phyloP scores from a whole-genome alignment of 345 rosid species.

The Cardamine occulta region DNA sequence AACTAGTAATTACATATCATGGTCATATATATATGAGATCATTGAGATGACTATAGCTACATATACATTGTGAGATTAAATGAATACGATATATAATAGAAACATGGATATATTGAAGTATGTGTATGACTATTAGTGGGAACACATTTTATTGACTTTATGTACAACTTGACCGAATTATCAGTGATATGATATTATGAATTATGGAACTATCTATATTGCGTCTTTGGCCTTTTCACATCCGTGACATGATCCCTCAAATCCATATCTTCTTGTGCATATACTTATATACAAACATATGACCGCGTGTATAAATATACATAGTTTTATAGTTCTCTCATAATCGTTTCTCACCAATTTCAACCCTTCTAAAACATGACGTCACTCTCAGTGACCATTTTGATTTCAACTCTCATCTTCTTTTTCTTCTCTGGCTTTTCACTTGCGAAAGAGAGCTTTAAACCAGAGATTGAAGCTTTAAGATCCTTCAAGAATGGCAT shows the following conservation, averaged over 20 bases:
- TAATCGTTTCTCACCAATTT: constrained; percentile 25
- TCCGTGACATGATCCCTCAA: constrained; percentile 34
- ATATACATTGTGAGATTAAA: background rate
- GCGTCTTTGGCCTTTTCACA: constrained; percentile 43
- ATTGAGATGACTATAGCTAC: background rate
- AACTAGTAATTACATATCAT: background rate
- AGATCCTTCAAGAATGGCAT: constrained; percentile 61
- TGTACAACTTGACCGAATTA: constrained; percentile 38
- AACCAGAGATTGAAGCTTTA: constrained; percentile 60
- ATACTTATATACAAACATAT: background rate
- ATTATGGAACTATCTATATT: background rate
- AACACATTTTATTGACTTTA: constrained; percentile 27
- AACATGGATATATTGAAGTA: background rate
- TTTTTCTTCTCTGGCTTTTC: constrained; percentile 33
- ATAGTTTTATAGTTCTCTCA: background rate
- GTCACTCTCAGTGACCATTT: constrained; percentile 34
- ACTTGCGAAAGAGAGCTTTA: constrained; percentile 43
- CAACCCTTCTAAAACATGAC: constrained; percentile 24
- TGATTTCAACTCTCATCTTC: constrained; percentile 31
- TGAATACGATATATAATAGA: constrained; percentile 22
- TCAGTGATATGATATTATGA: background rate
- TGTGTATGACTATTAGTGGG: constrained; percentile 9
- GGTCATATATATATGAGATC: background rate
- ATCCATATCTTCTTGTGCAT: background rate
- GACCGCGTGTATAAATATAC: background rate